Base-by-base conservation (phyloP, 2,329 filamentous ascomycete genomes). In the Clathrospora elynae region DNA sequence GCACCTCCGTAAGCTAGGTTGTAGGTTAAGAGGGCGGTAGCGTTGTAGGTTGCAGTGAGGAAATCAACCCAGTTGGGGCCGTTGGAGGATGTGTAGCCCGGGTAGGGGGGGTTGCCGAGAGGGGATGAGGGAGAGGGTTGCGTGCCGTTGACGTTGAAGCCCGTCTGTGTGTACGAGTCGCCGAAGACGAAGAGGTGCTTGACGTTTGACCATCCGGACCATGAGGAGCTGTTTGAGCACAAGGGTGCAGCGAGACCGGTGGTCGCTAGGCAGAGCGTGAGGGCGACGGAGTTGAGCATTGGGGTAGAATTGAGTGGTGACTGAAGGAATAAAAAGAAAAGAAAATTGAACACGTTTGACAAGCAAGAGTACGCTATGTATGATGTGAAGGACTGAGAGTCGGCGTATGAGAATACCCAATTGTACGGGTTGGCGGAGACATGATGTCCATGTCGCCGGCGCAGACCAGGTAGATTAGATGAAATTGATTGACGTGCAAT, bases 61-160 rank as follows among this genome's bases (percentile, higher is more conserved):
- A 68, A 79, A 43, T 75, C 79, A n/a, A 80, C 69, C 77, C 78
- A 82, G 56, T 80, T 81, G 1, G 77, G 78, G 0, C 78, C 79
- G 48, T 75, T 76, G 44, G 47, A 59, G 3, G 63, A 63, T 24
- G 64, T 70, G 49, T 54, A 68, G 30, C 66, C 67, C 5, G 76
- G 78, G 49, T 79, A 81, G 0, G 71, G 33, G 0, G 83, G 83
- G 55, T 87, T 87, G 0, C 84, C 83, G 49, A 86, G 70, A 0
- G 82, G 81, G 55, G 83, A 81, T 5, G 67, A 64, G 4, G 71
- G 51, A 6, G 73, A 77, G 1, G 84, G 82, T 24, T 81, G 75
- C 0, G 73, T 65, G 14, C 73, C 71, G 8, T 68, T 74, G 28
- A 77, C 68, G 45, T 83, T 68, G 66, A 86, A 87, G 6, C 78